A percentile compares a stretch with the other conserved stretches of the same genome.
Evolutionary conservation across 306 rosid species (phyloP).

Genomic region (Trichosanthes truncata): DNA sequence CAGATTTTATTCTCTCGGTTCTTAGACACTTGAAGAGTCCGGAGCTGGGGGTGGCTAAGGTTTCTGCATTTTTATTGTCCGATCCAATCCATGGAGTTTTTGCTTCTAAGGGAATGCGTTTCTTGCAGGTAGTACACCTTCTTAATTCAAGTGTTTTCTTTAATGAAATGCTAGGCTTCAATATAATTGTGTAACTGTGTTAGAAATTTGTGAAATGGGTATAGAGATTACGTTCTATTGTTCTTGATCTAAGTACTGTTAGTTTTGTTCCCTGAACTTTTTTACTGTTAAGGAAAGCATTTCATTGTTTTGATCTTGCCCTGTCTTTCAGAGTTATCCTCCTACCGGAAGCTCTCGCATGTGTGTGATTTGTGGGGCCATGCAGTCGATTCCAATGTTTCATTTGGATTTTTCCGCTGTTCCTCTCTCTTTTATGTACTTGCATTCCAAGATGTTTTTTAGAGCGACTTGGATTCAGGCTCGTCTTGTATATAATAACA

Average conservation of each 20-base stretch:
- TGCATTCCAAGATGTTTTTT: constrained; percentile 30
- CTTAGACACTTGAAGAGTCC: constrained; percentile 29
- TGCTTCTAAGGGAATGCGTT: constrained; percentile 28
- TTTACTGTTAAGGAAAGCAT: not conserved
- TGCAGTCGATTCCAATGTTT: constrained; percentile 35
- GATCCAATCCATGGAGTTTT: constrained; percentile 28
- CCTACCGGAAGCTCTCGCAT: constrained; percentile 21
- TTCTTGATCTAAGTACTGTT: not conserved
- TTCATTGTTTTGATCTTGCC: not conserved
- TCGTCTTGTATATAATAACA: constrained; percentile 21
- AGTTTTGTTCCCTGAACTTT: not conserved
- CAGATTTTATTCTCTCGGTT: constrained; percentile 31
- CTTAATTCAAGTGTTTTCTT: not conserved
- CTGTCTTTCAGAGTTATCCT: constrained; percentile 41
- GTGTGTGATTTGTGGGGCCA: constrained; percentile 45
- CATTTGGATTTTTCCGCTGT: constrained; percentile 62
- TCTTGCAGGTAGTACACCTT: constrained; percentile 32
- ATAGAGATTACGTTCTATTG: not conserved
- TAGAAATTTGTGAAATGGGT: not conserved
- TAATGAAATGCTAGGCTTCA: not conserved
- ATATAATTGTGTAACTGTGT: not conserved
- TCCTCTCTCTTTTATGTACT: constrained; percentile 44
- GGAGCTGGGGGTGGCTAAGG: constrained; percentile 25
- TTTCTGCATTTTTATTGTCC: constrained; percentile 36
- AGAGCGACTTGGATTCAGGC: constrained; percentile 22